These are phyloP conservation scores for Pythium diclinum DNA, from an alignment of 352 stramenopile genomes.

Conservation along the genomic window DNA sequence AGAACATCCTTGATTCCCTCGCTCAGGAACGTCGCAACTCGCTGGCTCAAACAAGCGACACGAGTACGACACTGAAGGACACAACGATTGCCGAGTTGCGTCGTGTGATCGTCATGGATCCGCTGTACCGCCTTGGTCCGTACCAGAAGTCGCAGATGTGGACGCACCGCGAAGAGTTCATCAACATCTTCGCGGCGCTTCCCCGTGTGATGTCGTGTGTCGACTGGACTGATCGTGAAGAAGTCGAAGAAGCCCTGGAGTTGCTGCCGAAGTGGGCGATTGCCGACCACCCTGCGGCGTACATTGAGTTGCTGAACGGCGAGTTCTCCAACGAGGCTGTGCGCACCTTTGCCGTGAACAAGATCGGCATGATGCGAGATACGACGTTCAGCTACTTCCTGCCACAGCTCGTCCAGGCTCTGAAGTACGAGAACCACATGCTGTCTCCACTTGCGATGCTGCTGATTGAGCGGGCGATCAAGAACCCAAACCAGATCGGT, in stretches of 20 bases:
- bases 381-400: slow-evolving; percentile 87
- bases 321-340: slow-evolving; percentile 77
- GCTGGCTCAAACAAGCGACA: slow-evolving; percentile 49
- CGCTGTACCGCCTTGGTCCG: slow-evolving; percentile 71
- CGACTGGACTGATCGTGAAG: slow-evolving; percentile 70
- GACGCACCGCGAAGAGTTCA: slow-evolving; percentile 77
- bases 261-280: slow-evolving; percentile 66
- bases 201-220: slow-evolving; percentile 81
- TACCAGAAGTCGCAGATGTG: slow-evolving; percentile 85
- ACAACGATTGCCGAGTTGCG: slow-evolving; percentile 59
- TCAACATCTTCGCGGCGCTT: slow-evolving; percentile 64
- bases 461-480: slow-evolving; percentile 86
- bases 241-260: slow-evolving; percentile 66
- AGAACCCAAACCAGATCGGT: slow-evolving; percentile 86
- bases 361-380: slow-evolving; percentile 83
- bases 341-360: slow-evolving; percentile 69
- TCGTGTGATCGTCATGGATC: slow-evolving; percentile 79
- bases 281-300: slow-evolving; percentile 74
- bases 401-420: slow-evolving; percentile 84
- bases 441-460: slow-evolving; percentile 69
- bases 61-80: slow-evolving; percentile 48
- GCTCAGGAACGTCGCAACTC: slow-evolving; percentile 57
- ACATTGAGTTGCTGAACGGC: slow-evolving; percentile 78
- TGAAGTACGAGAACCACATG: slow-evolving; percentile 90
- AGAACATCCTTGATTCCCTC: slow-evolving; percentile 49